Evolutionary conservation across 73 alveolate genomes (phyloP).

Genomic region (Breviolum minutum): DNA sequence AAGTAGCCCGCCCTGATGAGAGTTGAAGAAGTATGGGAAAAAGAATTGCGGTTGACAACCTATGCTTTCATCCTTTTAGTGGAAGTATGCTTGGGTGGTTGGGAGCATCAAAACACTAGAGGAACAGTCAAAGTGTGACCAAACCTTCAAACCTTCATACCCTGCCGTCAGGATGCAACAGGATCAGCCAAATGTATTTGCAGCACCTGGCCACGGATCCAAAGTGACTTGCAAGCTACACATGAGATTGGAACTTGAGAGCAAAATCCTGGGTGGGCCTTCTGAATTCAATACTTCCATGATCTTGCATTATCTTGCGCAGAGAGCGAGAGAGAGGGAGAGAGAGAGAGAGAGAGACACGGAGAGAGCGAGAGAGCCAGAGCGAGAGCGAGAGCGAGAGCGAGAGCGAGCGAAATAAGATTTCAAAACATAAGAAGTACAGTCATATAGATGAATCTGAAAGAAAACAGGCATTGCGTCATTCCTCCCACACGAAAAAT

Average conservation of each 20-base stretch:
- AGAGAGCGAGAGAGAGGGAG: neutral
- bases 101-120: neutral
- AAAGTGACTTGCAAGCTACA: too few relatives aligned
- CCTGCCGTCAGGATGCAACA: neutral
- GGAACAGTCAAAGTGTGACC: neutral
- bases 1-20: neutral
- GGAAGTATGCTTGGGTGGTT: neutral
- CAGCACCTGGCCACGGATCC: neutral
- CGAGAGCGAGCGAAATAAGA: neutral
- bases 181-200: conserved; percentile 42
- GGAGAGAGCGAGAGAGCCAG: neutral
- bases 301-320: too few relatives aligned
- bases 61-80: neutral
- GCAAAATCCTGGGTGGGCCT: too few relatives aligned
- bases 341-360: neutral
- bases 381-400: neutral
- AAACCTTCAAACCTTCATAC: neutral
- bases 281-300: too few relatives aligned
- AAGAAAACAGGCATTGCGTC: too few relatives aligned
- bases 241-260: too few relatives aligned
- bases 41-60: neutral
- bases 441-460: neutral
- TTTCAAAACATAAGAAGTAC: neutral
- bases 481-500: too few relatives aligned
- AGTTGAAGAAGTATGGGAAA: neutral